Percentiles rank a stretch among this genome's conserved stretches.
phyloP scores from a whole-genome alignment of 2,329 filamentous ascomycete species.

The Trichophyton verrucosum region DNA sequence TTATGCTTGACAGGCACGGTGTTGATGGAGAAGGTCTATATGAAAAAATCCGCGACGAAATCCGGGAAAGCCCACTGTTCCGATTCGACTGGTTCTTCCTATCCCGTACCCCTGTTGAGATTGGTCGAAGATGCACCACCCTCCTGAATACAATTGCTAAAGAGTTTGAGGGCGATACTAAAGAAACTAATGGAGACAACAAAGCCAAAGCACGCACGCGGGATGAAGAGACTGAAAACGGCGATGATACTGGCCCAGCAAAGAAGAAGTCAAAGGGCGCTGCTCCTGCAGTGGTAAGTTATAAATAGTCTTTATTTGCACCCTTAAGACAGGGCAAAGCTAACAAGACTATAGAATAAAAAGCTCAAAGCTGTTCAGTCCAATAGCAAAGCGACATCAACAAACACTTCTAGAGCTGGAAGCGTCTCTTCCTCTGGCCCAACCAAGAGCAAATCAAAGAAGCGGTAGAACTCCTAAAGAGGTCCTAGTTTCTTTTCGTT shows the following conservation, averaged over 20 bases:
- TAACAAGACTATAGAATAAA: constrained; percentile 60
- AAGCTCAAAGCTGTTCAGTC: constrained; percentile 79
- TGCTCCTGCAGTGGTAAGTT: constrained; percentile 56
- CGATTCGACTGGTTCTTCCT: constrained; percentile 99
- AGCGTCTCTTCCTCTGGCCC: constrained; percentile 67
- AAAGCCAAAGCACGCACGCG: constrained; percentile 49
- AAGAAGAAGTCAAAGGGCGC: constrained; percentile 92
- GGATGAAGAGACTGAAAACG: constrained; percentile 70
- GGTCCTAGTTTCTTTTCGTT: neutral
- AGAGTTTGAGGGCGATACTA: constrained; percentile 62
- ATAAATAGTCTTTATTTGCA: neutral
- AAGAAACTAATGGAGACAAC: constrained; percentile 45
- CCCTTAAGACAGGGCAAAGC: neutral
- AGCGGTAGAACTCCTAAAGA: constrained; percentile 25
- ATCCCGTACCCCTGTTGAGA: constrained; percentile 81
- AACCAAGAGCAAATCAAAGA: constrained; percentile 22
- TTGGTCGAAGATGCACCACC: constrained; percentile 84
- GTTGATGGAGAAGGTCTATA: constrained; percentile 84
- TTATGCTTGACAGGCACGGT: constrained; percentile 83
- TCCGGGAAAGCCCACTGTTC: constrained; percentile 86
- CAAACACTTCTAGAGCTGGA: constrained; percentile 68
- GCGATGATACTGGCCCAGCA: constrained; percentile 66
- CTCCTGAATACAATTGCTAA: constrained; percentile 87
- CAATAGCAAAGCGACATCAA: constrained; percentile 58
- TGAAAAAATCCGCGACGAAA: constrained; percentile 93